Conservation (phyloP, 805 yeast genomes). For the Wickerhamiella hasegawae region DNA sequence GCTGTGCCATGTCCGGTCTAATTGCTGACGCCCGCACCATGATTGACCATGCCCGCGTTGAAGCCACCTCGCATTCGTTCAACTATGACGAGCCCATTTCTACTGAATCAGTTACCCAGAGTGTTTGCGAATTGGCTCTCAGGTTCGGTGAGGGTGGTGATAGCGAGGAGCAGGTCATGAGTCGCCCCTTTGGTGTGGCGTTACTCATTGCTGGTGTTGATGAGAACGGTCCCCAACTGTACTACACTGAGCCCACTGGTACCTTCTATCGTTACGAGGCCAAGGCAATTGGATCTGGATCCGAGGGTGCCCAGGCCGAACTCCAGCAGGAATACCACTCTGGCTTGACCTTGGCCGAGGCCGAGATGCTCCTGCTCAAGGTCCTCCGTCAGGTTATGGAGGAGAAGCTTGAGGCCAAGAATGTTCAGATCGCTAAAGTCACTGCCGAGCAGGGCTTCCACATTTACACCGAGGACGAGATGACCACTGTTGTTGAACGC, state of each 20-base stretch:
- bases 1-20: slow-evolving; percentile 97
- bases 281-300: slow-evolving; percentile 96
- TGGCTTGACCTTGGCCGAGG: slow-evolving; percentile 79
- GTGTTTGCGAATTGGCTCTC: slow-evolving; percentile 91
- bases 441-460: slow-evolving; percentile 76
- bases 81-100: slow-evolving; percentile 86
- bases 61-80: slow-evolving; percentile 63
- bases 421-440: slow-evolving; percentile 87
- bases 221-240: slow-evolving; percentile 85
- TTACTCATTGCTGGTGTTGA: slow-evolving; percentile 75
- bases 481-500: slow-evolving; percentile 62
- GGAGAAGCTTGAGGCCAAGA: slow-evolving; percentile 87
- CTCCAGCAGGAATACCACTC: slow-evolving; percentile 87
- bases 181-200: slow-evolving; percentile 98
- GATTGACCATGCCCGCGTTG: slow-evolving; percentile 96
- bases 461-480: slow-evolving; percentile 68
- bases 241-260: slow-evolving; percentile 99
- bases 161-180: slow-evolving; percentile 89
- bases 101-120: slow-evolving; percentile 86
- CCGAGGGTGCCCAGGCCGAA: slow-evolving; percentile 98
- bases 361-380: slow-evolving; percentile 76
- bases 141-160: slow-evolving; percentile 87
- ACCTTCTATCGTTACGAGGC: slow-evolving; percentile 96
- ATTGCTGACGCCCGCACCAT: slow-evolving; percentile 98
- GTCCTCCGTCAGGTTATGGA: slow-evolving; percentile 97